phyloP scores from a whole-genome alignment of 208 protist species.

The Lotmaria passim region DNA sequence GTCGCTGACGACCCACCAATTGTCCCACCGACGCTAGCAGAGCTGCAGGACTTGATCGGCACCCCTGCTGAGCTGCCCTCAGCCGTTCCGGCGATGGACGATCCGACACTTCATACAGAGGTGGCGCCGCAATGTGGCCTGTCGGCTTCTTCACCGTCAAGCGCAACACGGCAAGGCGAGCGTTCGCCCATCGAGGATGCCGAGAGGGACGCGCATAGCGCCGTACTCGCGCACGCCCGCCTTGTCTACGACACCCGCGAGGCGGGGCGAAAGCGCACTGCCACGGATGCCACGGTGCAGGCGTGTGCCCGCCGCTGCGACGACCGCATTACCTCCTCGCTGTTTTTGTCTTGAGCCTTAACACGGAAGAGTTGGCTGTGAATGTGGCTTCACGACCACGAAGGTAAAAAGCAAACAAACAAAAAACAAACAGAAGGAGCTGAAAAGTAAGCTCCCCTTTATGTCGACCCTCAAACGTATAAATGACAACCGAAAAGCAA shows the following conservation, averaged over 20 bases:
- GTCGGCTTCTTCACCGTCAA: not conserved
- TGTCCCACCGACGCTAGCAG: conserved; percentile 1
- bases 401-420: too few relatives aligned
- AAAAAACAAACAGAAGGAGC: too few relatives aligned
- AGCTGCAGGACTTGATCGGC: conserved; percentile 11
- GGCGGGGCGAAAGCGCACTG: conserved; percentile 30
- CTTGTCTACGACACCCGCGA: conserved; percentile 42
- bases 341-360: conserved; percentile 15
- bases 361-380: too few relatives aligned
- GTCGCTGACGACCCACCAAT: not conserved
- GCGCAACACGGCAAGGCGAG: not conserved
- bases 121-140: not conserved
- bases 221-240: conserved; percentile 15
- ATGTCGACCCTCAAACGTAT: too few relatives aligned
- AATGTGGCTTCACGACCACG: too few relatives aligned
- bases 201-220: conserved; percentile 16
- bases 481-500: too few relatives aligned
- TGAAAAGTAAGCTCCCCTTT: too few relatives aligned
- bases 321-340: conserved; percentile 31
- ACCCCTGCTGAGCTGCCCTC: not conserved
- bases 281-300: conserved; percentile 36
- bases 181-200: not conserved
- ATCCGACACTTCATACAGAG: not conserved
- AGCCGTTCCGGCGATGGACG: not conserved
- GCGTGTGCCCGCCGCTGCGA: conserved; percentile 47